These are phyloP conservation scores for Salix dunnii DNA, from an alignment of 345 rosid genomes.

Conservation along the genomic window DNA sequence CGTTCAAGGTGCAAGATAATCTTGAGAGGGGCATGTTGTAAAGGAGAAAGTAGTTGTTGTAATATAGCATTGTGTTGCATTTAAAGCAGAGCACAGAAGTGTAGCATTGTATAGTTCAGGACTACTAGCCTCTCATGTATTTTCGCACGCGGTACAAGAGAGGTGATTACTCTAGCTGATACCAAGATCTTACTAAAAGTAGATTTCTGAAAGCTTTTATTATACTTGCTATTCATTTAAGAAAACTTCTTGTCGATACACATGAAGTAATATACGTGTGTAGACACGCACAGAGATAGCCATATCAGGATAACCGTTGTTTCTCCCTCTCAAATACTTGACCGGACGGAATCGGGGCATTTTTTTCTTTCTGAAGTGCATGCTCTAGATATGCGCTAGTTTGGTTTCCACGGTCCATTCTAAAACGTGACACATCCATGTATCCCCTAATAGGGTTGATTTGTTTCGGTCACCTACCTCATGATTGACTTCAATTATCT, in stretches of 20 bases:
- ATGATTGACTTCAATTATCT: neutral
- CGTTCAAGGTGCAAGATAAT: neutral
- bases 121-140: neutral
- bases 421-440: neutral
- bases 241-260: neutral
- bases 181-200: neutral
- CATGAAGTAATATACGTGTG: neutral
- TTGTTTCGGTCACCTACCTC: neutral
- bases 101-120: neutral
- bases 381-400: neutral
- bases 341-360: neutral
- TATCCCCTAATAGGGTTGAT: neutral
- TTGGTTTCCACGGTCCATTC: neutral
- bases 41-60: neutral
- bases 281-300: neutral
- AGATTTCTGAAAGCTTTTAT: neutral
- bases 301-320: neutral
- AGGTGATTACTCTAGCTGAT: neutral
- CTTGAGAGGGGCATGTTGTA: neutral
- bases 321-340: no score
- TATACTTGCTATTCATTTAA: neutral
- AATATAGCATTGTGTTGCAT: neutral
- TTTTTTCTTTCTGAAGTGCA: neutral
- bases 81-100: neutral
- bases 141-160: neutral